Evolutionary conservation across 2,329 filamentous ascomycete species (phyloP).

Genomic region (Pezicula rhizophila): DNA sequence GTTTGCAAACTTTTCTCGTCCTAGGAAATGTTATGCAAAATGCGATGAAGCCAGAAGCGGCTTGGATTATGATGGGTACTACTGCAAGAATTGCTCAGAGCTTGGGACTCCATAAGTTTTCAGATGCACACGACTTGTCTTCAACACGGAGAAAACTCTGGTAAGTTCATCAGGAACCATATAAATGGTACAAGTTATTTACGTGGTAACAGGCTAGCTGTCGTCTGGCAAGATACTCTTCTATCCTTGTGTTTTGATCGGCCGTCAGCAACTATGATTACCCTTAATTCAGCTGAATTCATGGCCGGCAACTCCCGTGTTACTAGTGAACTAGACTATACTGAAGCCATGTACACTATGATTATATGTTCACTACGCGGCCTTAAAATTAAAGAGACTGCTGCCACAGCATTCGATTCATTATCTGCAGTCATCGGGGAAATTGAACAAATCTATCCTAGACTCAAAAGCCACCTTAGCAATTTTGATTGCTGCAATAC

Average conservation of each 20-base stretch:
- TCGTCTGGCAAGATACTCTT: constrained; percentile 57
- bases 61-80: constrained; percentile 55
- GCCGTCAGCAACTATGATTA: constrained; percentile 53
- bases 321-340: constrained; percentile 42
- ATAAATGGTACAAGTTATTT: neutral
- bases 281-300: constrained; percentile 42
- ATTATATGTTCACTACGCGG: constrained; percentile 47
- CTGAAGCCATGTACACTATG: constrained; percentile 56
- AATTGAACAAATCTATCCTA: neutral
- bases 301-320: constrained; percentile 26
- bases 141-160: constrained; percentile 7
- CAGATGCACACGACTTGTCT: constrained; percentile 1
- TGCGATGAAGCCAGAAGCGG: constrained; percentile 61
- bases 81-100: constrained; percentile 59
- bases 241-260: constrained; percentile 58
- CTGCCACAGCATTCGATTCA: neutral
- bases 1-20: constrained; percentile 54
- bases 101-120: constrained; percentile 43
- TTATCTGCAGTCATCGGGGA: neutral
- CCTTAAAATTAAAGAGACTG: constrained; percentile 5
- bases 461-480: neutral
- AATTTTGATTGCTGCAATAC: constrained; percentile 42
- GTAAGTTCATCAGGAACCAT: constrained; percentile 1
- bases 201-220: constrained; percentile 26
- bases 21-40: constrained; percentile 57